Evolutionary conservation across 2,329 filamentous ascomycete genomes (phyloP).

Genomic region (Penicillium sp.): DNA sequence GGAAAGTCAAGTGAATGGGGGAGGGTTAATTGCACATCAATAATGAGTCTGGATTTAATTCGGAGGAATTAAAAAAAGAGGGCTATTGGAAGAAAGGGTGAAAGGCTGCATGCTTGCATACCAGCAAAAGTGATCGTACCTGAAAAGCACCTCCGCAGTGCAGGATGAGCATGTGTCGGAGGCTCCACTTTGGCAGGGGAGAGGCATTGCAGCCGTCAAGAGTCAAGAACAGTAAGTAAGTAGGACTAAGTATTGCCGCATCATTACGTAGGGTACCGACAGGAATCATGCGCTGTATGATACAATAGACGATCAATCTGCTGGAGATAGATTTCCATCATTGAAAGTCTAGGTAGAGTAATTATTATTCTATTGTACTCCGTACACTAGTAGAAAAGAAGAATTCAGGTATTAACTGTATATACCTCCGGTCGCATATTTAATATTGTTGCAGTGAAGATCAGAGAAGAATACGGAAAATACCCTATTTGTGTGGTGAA

Average conservation of each 20-base stretch:
- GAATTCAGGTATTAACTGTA: neutral
- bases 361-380: no score
- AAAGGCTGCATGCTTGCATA: constrained; percentile 17
- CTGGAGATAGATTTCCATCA: neutral
- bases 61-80: constrained; percentile 3
- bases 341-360: neutral
- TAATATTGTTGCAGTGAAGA: neutral
- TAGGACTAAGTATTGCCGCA: no score
- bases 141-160: constrained; percentile 12
- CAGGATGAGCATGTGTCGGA: constrained; percentile 13
- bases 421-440: neutral
- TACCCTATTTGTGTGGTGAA: neutral
- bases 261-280: constrained; percentile 18
- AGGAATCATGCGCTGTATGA: neutral
- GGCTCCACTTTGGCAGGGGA: constrained; percentile 10
- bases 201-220: constrained; percentile 7
- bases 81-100: constrained; percentile 5
- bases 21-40: constrained; percentile 12
- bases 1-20: neutral
- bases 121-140: constrained; percentile 18
- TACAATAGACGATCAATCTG: neutral
- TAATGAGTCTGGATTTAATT: constrained; percentile 14
- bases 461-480: neutral
- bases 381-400: neutral
- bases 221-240: no score